Conservation (phyloP, 768 basidiomycete species). For the Mycena filopes region DNA sequence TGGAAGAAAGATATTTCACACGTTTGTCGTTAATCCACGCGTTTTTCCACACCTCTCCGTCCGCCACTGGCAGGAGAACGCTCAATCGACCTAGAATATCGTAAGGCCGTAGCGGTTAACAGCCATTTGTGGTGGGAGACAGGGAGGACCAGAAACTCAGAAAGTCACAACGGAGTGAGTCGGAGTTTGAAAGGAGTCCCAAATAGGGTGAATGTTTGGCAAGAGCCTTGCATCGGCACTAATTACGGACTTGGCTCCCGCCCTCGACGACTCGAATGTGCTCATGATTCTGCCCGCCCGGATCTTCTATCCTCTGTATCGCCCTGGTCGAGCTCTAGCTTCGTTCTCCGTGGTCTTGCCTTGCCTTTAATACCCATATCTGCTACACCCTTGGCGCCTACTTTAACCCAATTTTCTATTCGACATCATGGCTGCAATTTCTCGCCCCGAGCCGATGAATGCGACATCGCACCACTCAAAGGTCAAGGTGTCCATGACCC, state of each 20-base stretch:
- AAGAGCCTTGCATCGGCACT: constrained; percentile 4
- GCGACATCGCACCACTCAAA: constrained; percentile 83
- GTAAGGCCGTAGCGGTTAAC: too few species aligned
- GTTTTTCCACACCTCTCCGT: too few species aligned
- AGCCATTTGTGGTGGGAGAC: too few species aligned
- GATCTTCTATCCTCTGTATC: neutral
- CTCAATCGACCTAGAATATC: too few species aligned
- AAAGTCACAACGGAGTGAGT: too few species aligned
- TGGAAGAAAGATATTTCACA: too few species aligned
- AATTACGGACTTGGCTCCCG: constrained; percentile 23
- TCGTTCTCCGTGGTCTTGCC: neutral
- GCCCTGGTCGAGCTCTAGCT: constrained; percentile 11
- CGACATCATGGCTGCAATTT: constrained; percentile 30
- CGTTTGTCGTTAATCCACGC: too few species aligned
- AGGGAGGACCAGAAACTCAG: too few species aligned
- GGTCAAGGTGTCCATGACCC: constrained; percentile 72
- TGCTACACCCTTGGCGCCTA: neutral
- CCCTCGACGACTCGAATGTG: constrained; percentile 27
- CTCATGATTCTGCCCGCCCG: constrained; percentile 30
- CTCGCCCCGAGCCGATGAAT: constrained; percentile 76
- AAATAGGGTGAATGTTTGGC: neutral
- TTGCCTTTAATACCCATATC: constrained; percentile 11
- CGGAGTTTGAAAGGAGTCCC: too few species aligned
- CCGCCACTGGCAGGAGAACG: too few species aligned
- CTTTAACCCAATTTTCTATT: constrained; percentile 7